Evolutionary conservation across 169 alveolate species (phyloP), one percentile per base, ranked within the genome.

Genomic region (Neospora caninum): DNA sequence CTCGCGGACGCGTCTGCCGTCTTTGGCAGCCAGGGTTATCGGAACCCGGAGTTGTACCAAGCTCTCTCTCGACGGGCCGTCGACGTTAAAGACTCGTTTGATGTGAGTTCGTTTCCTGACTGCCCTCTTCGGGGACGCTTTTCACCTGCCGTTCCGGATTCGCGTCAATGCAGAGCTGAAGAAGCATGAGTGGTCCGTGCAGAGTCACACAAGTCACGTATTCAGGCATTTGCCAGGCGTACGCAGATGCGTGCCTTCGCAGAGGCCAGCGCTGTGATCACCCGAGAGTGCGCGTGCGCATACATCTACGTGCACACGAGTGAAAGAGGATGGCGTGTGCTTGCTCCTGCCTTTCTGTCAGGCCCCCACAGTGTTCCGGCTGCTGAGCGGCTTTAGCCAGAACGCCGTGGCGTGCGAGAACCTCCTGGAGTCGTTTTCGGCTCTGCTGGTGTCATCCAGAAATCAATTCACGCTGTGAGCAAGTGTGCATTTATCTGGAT

Each of bases 341-440:
- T 1, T 31, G 89, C 67, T 82, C 4, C 41, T 42, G n/a, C 64
- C 36, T 41, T 36, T 82, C 25, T 41, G n/a, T 1, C 67, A 82
- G 89, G 41, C 64, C 34, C 34, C 36, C 69, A 29, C 89, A 16
- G 34, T 82, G 13, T 41, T 31, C 31, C 67, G 67, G 18, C 29
- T 82, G 38, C 38, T 82, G 69, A 82, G 67, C 38, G 89, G 89
- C 67, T 82, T 82, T 67, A 25, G 41, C 39, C 89, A 82, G 64
- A 82, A 43, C 67, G 89, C 89, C 67, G 89, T 82, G 41, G 89
- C 41, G 38, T 82, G 67, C 38, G 89, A 82, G 20, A 39, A 82
- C 36, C 89, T 82, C 7, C 64, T 82, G 39, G 38, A 36, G 34
- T 38, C 67, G 13, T 82, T 82, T 43, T 38, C 89, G 69, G 22